Evolutionary conservation across 345 rosid genomes (phyloP).

Genomic region (Linum usitatissimum): DNA sequence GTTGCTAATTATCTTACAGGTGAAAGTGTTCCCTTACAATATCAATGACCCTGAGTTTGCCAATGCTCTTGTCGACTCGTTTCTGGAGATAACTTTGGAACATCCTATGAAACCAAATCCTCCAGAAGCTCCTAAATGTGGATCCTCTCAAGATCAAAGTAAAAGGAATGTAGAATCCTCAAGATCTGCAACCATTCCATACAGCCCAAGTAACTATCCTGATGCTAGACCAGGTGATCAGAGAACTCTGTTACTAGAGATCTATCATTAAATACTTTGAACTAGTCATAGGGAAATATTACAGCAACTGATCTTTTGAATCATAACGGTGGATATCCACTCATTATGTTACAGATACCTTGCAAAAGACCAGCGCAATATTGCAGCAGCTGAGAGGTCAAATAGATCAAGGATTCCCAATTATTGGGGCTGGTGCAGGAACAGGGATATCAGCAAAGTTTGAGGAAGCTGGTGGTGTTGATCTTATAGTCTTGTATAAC

Average conservation of each 20-base stretch:
- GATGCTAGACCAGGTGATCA: constrained; percentile 70
- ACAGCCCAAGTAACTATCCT: constrained; percentile 64
- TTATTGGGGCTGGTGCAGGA: constrained; percentile 97
- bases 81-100: constrained; percentile 45
- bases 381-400: constrained; percentile 58
- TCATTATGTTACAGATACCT: constrained; percentile 47
- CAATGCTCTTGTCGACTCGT: constrained; percentile 60
- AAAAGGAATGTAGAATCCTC: constrained; percentile 16
- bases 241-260: neutral
- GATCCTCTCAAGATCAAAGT: constrained; percentile 21
- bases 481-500: constrained; percentile 74
- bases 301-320: neutral
- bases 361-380: constrained; percentile 52
- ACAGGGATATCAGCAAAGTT: constrained; percentile 97
- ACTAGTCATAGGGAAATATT: neutral
- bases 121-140: constrained; percentile 17
- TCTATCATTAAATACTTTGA: neutral
- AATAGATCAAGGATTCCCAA: constrained; percentile 57
- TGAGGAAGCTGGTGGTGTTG: constrained; percentile 98
- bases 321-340: neutral
- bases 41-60: constrained; percentile 85
- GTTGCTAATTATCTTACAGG: constrained; percentile 28
- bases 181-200: constrained; percentile 30
- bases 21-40: constrained; percentile 49
- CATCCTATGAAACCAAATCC: constrained; percentile 18